These are phyloP conservation scores for Mytilinidion resinicola DNA, from an alignment of 495 filamentous ascomycete species.

Conservation along the genomic window DNA sequence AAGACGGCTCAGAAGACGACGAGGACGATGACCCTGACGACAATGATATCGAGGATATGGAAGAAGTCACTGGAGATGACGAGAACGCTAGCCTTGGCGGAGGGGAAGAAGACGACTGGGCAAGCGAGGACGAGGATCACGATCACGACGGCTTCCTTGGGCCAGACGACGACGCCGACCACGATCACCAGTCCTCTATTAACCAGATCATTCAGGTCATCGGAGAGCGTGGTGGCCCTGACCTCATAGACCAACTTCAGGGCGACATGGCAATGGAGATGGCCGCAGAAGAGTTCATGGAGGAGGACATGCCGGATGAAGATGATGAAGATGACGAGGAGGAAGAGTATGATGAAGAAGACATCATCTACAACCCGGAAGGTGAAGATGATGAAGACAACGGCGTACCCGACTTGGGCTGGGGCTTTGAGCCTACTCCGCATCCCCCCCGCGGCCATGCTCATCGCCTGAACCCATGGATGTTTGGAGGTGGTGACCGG, in stretches of 20 bases:
- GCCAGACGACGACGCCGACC: slow-evolving; percentile 17
- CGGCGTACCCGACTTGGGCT: slow-evolving; percentile 1
- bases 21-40: slow-evolving; percentile 54
- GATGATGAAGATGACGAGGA: slow-evolving; percentile 39
- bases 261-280: slow-evolving; percentile 23
- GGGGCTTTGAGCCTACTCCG: slow-evolving; percentile 3
- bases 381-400: slow-evolving; percentile 30
- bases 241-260: slow-evolving; percentile 11
- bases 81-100: slow-evolving; percentile 26
- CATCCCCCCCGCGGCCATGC: not conserved
- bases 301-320: slow-evolving; percentile 62
- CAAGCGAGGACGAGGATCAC: slow-evolving; percentile 51
- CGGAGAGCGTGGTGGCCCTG: slow-evolving; percentile 23
- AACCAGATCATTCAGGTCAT: slow-evolving; percentile 9
- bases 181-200: not conserved
- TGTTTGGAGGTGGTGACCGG: slow-evolving; percentile 35
- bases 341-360: slow-evolving; percentile 36
- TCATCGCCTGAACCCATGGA: slow-evolving; percentile 26
- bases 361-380: slow-evolving; percentile 36
- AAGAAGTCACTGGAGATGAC: slow-evolving; percentile 46
- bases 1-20: slow-evolving; percentile 60
- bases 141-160: slow-evolving; percentile 43
- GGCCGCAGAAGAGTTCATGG: slow-evolving; percentile 35
- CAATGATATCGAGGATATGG: slow-evolving; percentile 54
- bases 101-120: slow-evolving; percentile 55